Evolutionary conservation across 2,329 filamentous ascomycete genomes (phyloP).

Genomic region (Ophidiomyces ophidiicola): DNA sequence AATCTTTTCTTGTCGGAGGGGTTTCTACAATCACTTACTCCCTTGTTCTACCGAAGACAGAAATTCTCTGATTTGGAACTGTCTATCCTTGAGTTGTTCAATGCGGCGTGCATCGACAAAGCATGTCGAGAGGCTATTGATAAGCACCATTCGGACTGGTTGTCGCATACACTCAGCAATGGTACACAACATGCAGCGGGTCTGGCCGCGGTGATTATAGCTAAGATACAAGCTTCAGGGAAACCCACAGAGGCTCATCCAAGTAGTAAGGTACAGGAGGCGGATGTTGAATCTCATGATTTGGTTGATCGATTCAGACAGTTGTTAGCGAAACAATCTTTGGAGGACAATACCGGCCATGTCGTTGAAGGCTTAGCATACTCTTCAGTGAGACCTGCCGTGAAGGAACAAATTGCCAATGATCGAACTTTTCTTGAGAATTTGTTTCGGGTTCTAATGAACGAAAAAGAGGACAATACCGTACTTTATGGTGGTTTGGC

Average conservation of each 20-base stretch:
- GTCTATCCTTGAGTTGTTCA: conserved; percentile 76
- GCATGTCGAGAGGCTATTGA: conserved; percentile 70
- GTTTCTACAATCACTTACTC: conserved; percentile 65
- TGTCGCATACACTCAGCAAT: conserved; percentile 70
- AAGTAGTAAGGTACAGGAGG: conserved; percentile 25
- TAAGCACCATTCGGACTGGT: conserved; percentile 75
- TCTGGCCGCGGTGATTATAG: conserved; percentile 59
- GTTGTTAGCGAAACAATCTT: conserved; percentile 29
- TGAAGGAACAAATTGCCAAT: conserved; percentile 67
- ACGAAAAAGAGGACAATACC: conserved; percentile 50
- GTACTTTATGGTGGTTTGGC: conserved; percentile 75
- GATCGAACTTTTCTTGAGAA: conserved; percentile 57
- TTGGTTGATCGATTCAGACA: conserved; percentile 44
- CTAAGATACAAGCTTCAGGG: conserved; percentile 44
- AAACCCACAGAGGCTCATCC: conserved; percentile 23
- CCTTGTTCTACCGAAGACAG: conserved; percentile 64
- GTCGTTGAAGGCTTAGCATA: conserved; percentile 88
- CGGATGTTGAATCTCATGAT: conserved; percentile 39
- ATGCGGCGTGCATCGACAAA: conserved; percentile 77
- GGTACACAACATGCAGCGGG: conserved; percentile 45
- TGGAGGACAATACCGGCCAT: conserved; percentile 51
- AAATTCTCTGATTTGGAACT: conserved; percentile 79
- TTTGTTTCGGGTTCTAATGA: conserved; percentile 44
- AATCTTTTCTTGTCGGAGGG: conserved; percentile 77
- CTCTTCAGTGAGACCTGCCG: conserved; percentile 68